A percentile compares a stretch with the other conserved stretches of the same genome.
Evolutionary conservation across 306 rosid species (phyloP).

Genomic region (Lagenaria siceraria): DNA sequence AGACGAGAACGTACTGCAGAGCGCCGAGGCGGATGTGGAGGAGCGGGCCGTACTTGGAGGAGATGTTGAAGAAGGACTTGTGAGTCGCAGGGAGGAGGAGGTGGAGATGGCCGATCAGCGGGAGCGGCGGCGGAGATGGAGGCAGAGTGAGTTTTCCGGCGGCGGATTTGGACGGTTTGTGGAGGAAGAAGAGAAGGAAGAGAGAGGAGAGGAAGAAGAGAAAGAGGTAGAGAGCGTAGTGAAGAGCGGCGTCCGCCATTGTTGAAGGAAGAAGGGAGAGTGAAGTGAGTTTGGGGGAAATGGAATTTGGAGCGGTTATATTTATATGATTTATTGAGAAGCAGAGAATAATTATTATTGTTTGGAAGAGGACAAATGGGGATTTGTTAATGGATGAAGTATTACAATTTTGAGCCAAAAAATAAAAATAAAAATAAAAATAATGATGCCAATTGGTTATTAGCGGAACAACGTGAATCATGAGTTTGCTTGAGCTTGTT

Average conservation of each 20-base stretch:
- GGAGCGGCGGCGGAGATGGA: constrained; percentile 4
- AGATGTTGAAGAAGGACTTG: constrained; percentile 18
- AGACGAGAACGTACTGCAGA: constrained; percentile 41
- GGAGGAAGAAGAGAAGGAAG: background rate
- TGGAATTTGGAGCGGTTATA: background rate
- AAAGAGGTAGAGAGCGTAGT: background rate
- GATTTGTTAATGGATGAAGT: background rate
- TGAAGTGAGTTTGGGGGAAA: background rate
- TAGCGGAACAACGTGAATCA: background rate
- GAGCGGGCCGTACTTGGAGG: constrained; percentile 26
- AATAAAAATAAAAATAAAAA: background rate
- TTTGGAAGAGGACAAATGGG: too few relatives aligned
- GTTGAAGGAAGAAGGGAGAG: background rate
- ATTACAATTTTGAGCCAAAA: background rate
- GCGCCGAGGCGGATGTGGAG: constrained; percentile 22
- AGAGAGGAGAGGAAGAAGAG: background rate
- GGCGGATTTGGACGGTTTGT: background rate
- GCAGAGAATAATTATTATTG: background rate
- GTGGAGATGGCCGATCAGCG: constrained; percentile 15
- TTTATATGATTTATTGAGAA: background rate
- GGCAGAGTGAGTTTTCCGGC: background rate
- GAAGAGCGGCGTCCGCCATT: background rate
- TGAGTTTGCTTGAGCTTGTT: background rate
- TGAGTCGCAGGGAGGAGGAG: constrained; percentile 11
- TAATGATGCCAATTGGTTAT: background rate